These are phyloP conservation scores for Alternaria novae-zelandiae DNA, from an alignment of 2,329 filamentous ascomycete genomes.

Conservation along the genomic window DNA sequence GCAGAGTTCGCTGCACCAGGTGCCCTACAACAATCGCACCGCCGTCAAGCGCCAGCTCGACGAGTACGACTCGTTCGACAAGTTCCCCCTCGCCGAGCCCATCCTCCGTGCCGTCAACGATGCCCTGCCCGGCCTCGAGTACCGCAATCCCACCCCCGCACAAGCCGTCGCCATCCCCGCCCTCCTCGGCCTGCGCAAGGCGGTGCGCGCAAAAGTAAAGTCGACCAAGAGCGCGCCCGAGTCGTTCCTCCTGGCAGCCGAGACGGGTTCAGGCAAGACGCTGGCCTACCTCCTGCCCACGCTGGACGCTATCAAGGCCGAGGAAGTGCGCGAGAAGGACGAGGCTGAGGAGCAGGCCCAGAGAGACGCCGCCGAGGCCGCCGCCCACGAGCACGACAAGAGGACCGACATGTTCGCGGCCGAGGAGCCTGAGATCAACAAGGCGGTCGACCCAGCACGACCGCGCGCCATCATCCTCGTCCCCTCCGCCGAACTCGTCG, in stretches of 20 bases:
- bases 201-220: conserved; percentile 34
- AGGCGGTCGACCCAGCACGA: conserved; percentile 74
- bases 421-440: conserved; percentile 60
- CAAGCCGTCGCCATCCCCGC: conserved; percentile 88
- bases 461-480: conserved; percentile 87
- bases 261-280: conserved; percentile 97
- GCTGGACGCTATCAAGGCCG: conserved; percentile 82
- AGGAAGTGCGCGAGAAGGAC: conserved; percentile 61
- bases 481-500: conserved; percentile 89
- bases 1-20: conserved; percentile 78
- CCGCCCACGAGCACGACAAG: conserved; percentile 32
- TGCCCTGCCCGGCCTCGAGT: conserved; percentile 74
- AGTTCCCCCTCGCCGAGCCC: conserved; percentile 75
- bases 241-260: conserved; percentile 84
- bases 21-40: conserved; percentile 75
- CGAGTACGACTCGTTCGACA: conserved; percentile 77
- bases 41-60: conserved; percentile 66
- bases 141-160: conserved; percentile 83
- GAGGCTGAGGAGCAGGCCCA: conserved; percentile 55
- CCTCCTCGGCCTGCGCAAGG: conserved; percentile 66
- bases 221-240: conserved; percentile 54
- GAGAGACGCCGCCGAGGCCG: conserved; percentile 60
- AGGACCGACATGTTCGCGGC: conserved; percentile 65
- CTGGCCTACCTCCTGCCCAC: conserved; percentile 87
- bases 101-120: conserved; percentile 79